Base-by-base conservation (phyloP, 805 yeast species). In the Schwanniomyces yamadae region DNA sequence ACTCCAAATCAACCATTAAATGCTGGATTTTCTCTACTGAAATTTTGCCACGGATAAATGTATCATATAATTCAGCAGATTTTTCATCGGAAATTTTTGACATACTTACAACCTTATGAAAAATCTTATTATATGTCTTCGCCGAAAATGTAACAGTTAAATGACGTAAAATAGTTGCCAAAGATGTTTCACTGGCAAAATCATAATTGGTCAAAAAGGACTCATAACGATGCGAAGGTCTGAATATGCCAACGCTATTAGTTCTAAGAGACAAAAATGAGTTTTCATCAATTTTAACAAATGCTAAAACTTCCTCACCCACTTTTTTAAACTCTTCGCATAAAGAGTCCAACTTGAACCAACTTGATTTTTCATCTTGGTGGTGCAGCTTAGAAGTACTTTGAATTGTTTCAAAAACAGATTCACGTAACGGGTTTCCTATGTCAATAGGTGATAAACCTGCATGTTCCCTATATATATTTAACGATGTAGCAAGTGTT, bases 291-390 rank as follows among this genome's bases (percentile, higher is more conserved):
- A 41, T 26, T 8, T 45, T 23, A n/a, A 60, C 58, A 1, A 84
- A 50, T 1, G 79, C 63, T 24, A 86, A 65, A 0, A 82, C 70
- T 49, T 85, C 93, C 39, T 73, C 70, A 13, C 78, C 67, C 31
- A 72, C 70, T 40, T 75, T 82, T 40, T 73, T 74, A 35, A 84
- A 67, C 49, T 89, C 96, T 37, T 74, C 76, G 52, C 95, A 82
- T 17, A 89, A 65, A 2, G 85, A 71, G 39, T 80, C 82, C 39
- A 90, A 73, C 41, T 82, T 78, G 22, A 74, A 65, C 84, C 95
- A 81, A 47, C 80, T 80, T 20, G 70, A 70, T 31, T 65, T 65
- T 2, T 19, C 31, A 23, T 36, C 40, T 21, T 61, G 57, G 23
- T 60, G 54, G 28, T 58, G 61, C 20, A 58, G 59, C 22, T 46